Evolutionary conservation across 2,329 filamentous ascomycete species (phyloP), one percentile per base, ranked within the genome.

Genomic region (Trichoderma afroharzianum): DNA sequence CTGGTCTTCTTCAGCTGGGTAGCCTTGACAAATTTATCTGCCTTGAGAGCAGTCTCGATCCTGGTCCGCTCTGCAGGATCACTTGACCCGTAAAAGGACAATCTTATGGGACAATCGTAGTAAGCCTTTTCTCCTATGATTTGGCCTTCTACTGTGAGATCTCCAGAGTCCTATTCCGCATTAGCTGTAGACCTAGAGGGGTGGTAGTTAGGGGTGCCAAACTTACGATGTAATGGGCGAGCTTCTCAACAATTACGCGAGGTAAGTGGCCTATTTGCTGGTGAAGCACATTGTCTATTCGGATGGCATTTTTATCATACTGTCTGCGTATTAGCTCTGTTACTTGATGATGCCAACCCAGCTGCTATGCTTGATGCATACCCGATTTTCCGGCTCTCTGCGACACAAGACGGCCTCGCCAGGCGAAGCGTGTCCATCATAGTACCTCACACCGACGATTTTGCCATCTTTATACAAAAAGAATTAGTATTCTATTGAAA

Each of bases 211-310:
- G n/a, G 1, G 7, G 9, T 2, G 15, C 12, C 21, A 47, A 28
- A 74, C 83, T 76, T 80, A 91, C 90, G 78, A 97, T 85, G 77
- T 93, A 94, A 2, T 86, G 88, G 0, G 93, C 90, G 68, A 97
- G 82, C 79, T 92, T 95, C n/a, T 85, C 82, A 1, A 90, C 93
- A 26, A 93, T 77, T 1, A 81, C 84, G 14, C 88, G 85, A 7
- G 92, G 91, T 53, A 97, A 84, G 80, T 97, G 93, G 1, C 94
- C 94, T 75, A 97, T 93, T 76, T 97, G 93, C 8, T 81, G 79
- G 18, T 89, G 87, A 77, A 92, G 87, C 15, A 95, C 92, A 79
- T 96, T 97, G 76, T 92, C 86, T 1, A 97, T 88, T 6, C 89
- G 88, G 71, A 97, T 93, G 0, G 93, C 93, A 81, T 96, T 96